A percentile compares a stretch with the other conserved stretches of the same genome.
These are phyloP conservation scores for Neurospora sp. DNA, from an alignment of 495 filamentous ascomycete genomes.

Conservation along the genomic window DNA sequence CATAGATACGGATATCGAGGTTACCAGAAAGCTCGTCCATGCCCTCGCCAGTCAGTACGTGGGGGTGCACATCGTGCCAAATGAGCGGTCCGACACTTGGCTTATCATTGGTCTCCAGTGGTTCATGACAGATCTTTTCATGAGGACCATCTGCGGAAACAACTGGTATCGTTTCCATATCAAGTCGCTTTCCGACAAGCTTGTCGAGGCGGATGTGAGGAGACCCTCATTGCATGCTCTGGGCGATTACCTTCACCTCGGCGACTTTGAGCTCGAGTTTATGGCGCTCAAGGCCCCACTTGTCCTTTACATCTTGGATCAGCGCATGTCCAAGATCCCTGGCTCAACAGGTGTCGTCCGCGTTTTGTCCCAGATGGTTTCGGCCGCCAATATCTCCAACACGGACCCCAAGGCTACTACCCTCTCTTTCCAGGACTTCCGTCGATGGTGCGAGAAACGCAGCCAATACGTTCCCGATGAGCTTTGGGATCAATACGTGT, in stretches of 20 bases:
- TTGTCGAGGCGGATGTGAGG: slow-evolving; percentile 70
- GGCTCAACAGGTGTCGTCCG: slow-evolving; percentile 74
- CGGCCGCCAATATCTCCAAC: slow-evolving; percentile 72
- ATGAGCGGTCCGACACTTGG: slow-evolving; percentile 75
- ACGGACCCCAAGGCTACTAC: slow-evolving; percentile 56
- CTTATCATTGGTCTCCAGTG: slow-evolving; percentile 83
- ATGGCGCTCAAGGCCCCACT: slow-evolving; percentile 84
- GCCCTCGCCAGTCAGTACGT: slow-evolving; percentile 89
- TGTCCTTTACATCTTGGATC: slow-evolving; percentile 88
- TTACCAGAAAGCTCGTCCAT: slow-evolving; percentile 67
- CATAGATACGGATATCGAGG: slow-evolving; percentile 69
- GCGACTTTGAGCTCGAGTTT: slow-evolving; percentile 75
- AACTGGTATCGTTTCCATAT: slow-evolving; percentile 91
- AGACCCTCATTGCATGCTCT: slow-evolving; percentile 76
- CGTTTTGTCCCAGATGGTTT: slow-evolving; percentile 71
- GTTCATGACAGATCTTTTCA: slow-evolving; percentile 87
- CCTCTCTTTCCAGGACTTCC: slow-evolving; percentile 64
- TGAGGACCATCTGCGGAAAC: slow-evolving; percentile 80
- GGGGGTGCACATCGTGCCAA: slow-evolving; percentile 77
- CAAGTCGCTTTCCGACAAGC: slow-evolving; percentile 70
- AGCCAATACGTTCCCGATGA: slow-evolving; percentile 73
- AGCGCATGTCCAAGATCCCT: slow-evolving; percentile 75
- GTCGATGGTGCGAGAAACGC: slow-evolving; percentile 72
- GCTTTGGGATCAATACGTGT: slow-evolving; percentile 92
- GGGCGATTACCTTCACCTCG: slow-evolving; percentile 67